Base-by-base conservation (phyloP, 257 asterid genomes). In the Sherardia arvensis region DNA sequence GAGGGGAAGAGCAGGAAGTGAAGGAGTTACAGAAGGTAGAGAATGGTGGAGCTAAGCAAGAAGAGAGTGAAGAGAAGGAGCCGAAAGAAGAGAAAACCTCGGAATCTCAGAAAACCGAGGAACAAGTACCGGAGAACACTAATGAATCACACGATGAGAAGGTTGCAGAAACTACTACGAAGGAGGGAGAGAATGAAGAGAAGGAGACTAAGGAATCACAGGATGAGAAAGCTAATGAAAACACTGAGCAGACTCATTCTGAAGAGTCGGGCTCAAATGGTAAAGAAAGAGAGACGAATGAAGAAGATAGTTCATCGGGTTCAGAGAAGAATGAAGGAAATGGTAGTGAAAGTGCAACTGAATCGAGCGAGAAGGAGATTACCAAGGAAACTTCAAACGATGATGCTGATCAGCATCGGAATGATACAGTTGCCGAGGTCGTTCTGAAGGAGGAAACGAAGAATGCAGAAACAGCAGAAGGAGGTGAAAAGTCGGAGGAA, bases 1-100 rank as follows among this genome's bases (percentile, higher is more conserved):
- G 59, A 3, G 76, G 72, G 5, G 82, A 71, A 53, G 82, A 69
- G 69, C 74, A 79, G 73, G 85, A 75, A 59, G 74, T 43, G 59
- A 68, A 30, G 11, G 69, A 54, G 61, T 68, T 72, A 18, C 80
- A 68, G 64, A 26, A 34, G 40, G 73, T 62, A 40, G 80, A 79
- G 62, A 55, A 56, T 29, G 54, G 25, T 57, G 62, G 58, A 61
- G 77, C 66, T 32, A 71, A 53, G 26, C 77, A 78, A 59, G 61
- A 26, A 26, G 21, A 56, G 43, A 58, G 34, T 28, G 58, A 70
- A 55, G 26, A 22, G 22, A 20, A 76, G 7, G 49, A 66, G 58
- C 20, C 59, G 32, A 22, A 64, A 65, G 38, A 56, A 56, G 61
- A 56, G 38, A 56, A 56, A 14, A 15, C n/a, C 38, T 26, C 15